These are phyloP conservation scores for Beta macrorhiza DNA, from an alignment of 179 eudicot genomes.

Conservation along the genomic window DNA sequence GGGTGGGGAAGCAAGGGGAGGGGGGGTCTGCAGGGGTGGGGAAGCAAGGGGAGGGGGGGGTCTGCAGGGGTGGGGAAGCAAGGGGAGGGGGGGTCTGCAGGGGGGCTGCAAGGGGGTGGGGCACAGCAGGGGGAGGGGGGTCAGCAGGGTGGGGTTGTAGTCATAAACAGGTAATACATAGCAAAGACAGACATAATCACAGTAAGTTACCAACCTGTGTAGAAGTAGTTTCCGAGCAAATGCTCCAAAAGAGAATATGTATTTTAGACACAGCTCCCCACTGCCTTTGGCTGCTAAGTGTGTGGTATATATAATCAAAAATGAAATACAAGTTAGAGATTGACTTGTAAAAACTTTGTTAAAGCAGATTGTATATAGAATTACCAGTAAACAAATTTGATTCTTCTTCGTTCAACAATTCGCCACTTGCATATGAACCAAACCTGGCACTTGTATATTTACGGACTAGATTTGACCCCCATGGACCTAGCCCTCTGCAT, in stretches of 20 bases:
- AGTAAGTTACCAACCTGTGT: conserved; percentile 49
- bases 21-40: too few species aligned
- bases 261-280: conserved; percentile 92
- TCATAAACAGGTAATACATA: too few species aligned
- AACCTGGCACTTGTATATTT: conserved; percentile 78
- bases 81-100: too few species aligned
- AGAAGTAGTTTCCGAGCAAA: conserved; percentile 81
- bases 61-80: too few species aligned
- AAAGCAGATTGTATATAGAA: not conserved
- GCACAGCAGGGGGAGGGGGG: too few species aligned
- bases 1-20: too few species aligned
- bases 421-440: conserved; percentile 64
- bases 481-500: conserved; percentile 94
- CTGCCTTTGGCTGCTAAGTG: conserved; percentile 95
- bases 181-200: not conserved
- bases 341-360: not conserved
- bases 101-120: too few species aligned
- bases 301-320: conserved; percentile 89
- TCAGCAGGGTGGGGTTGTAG: too few species aligned
- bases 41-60: too few species aligned
- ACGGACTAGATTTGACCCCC: conserved; percentile 87
- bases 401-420: conserved; percentile 61
- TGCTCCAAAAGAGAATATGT: conserved; percentile 92
- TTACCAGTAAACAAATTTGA: conserved; percentile 72
- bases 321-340: conserved; percentile 22